Conservation (phyloP, 2,329 filamentous ascomycete genomes). For the Trichoderma breve region DNA sequence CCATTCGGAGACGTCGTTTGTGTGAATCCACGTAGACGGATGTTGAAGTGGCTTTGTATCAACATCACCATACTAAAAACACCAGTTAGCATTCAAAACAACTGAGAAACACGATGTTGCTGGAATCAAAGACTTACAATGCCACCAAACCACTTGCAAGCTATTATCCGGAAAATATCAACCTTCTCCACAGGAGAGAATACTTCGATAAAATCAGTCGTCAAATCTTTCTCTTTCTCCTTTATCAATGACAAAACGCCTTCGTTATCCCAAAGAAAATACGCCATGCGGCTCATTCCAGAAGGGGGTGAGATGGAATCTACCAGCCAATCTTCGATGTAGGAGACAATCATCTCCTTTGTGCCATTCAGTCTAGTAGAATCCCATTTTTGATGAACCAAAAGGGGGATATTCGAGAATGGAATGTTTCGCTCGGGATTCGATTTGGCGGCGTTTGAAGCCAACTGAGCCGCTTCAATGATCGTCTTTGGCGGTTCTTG, state of each 20-base stretch:
- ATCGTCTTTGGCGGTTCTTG: constrained; percentile 23
- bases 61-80: constrained; percentile 26
- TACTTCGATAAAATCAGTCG: constrained; percentile 21
- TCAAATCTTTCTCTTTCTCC: constrained; percentile 22
- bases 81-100: neutral
- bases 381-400: constrained; percentile 28
- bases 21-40: constrained; percentile 24
- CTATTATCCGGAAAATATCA: constrained; percentile 27
- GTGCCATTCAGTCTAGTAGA: constrained; percentile 20
- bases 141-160: constrained; percentile 28
- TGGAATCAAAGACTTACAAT: constrained; percentile 22
- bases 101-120: neutral
- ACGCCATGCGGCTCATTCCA: constrained; percentile 24
- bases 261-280: constrained; percentile 28
- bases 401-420: constrained; percentile 27
- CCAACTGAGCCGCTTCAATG: constrained; percentile 25
- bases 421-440: constrained; percentile 21
- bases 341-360: constrained; percentile 23
- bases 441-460: constrained; percentile 19
- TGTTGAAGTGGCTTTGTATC: constrained; percentile 27
- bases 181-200: constrained; percentile 26
- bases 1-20: constrained; percentile 25
- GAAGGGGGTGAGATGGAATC: constrained; percentile 18
- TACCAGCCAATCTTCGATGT: constrained; percentile 26
- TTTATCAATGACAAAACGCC: constrained; percentile 25